These are phyloP conservation scores for Sarocladium strictum DNA, from an alignment of 2,329 filamentous ascomycete species.

Conservation along the genomic window DNA sequence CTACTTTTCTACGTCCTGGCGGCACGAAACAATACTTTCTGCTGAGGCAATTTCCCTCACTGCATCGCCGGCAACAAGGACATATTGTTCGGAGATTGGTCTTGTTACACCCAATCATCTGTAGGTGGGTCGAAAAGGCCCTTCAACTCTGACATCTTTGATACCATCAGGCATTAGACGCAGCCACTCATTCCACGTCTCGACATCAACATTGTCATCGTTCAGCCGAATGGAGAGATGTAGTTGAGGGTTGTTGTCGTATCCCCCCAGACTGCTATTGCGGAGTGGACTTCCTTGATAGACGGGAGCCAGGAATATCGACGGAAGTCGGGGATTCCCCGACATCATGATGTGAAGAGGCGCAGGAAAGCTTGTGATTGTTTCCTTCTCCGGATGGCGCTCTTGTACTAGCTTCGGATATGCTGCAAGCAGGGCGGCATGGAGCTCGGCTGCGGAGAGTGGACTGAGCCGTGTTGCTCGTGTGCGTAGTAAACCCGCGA, in stretches of 20 bases:
- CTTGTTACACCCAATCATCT: neutral
- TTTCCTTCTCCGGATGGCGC: conserved; percentile 37
- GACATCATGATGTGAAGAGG: conserved; percentile 52
- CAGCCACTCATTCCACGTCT: conserved; percentile 53
- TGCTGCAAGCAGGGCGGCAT: conserved; percentile 44
- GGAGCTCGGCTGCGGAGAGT: conserved; percentile 47
- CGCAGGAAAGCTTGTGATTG: conserved; percentile 42
- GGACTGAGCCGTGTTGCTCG: conserved; percentile 38
- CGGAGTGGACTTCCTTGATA: conserved; percentile 33
- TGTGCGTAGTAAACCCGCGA: conserved; percentile 44
- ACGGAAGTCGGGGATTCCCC: conserved; percentile 46
- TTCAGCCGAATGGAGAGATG: conserved; percentile 44
- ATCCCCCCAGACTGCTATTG: conserved; percentile 23
- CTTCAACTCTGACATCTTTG: conserved; percentile 49
- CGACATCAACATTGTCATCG: conserved; percentile 45
- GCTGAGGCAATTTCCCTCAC: no score
- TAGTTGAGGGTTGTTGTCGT: conserved; percentile 41
- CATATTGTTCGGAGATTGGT: neutral
- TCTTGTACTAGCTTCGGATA: conserved; percentile 49
- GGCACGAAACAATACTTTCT: no score
- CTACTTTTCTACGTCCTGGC: no score
- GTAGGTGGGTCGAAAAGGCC: conserved; percentile 23
- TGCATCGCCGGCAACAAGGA: neutral
- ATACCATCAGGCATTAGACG: conserved; percentile 52
- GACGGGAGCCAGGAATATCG: conserved; percentile 49